Conservation (phyloP, 2,329 filamentous ascomycete genomes). For the Ilyonectria destructans region DNA sequence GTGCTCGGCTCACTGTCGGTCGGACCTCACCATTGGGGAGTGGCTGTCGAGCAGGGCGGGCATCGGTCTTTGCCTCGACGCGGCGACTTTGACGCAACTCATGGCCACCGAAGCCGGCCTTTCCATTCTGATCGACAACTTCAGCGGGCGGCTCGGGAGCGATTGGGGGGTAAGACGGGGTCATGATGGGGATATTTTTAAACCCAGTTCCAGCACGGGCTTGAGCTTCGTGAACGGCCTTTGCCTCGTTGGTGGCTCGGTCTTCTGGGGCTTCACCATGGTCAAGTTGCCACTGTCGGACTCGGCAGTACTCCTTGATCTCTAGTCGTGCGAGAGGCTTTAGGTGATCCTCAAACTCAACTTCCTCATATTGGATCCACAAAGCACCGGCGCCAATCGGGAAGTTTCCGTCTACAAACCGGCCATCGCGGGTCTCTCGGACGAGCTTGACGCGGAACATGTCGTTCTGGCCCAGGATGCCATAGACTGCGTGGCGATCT, state of each 20-base stretch:
- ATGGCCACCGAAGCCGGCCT: conserved; percentile 50
- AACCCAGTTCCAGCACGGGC: conserved; percentile 56
- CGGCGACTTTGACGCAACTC: conserved; percentile 64
- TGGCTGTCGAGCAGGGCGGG: conserved; percentile 50
- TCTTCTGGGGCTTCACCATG: conserved; percentile 66
- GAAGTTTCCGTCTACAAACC: conserved; percentile 73
- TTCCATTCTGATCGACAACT: conserved; percentile 35
- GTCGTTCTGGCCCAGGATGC: conserved; percentile 74
- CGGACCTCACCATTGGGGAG: conserved; percentile 45
- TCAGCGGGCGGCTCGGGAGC: conserved; percentile 40
- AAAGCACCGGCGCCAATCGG: conserved; percentile 73
- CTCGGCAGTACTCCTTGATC: conserved; percentile 76
- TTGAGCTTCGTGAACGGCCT: conserved; percentile 68
- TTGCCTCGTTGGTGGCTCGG: conserved; percentile 65
- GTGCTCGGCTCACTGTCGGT: conserved; percentile 36
- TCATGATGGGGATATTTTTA: conserved; percentile 47
- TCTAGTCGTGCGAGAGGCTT: conserved; percentile 67
- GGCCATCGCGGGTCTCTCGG: conserved; percentile 73
- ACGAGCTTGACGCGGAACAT: conserved; percentile 78
- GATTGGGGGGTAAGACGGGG: conserved; percentile 40
- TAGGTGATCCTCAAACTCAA: conserved; percentile 72
- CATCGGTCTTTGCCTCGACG: conserved; percentile 53
- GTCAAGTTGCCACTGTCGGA: conserved; percentile 73
- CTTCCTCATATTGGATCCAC: conserved; percentile 76
- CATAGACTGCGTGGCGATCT: conserved; percentile 75